A percentile compares a stretch with the other conserved stretches of the same genome.
Evolutionary conservation across 305 asterid species (phyloP).

Genomic region (Rubia peregrina): DNA sequence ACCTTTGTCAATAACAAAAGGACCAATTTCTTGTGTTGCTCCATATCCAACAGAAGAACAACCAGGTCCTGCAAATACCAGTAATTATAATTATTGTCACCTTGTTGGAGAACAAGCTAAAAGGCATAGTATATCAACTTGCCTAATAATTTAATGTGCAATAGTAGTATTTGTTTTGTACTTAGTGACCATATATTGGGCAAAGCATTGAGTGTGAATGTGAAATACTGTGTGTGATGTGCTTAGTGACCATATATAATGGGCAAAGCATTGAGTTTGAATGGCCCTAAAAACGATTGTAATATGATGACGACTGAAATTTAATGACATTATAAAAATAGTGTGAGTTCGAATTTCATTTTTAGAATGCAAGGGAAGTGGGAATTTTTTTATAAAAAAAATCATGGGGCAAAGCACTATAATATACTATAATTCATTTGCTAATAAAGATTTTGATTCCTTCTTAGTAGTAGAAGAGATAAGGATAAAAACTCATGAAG

Average conservation of each 20-base stretch:
- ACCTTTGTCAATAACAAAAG: slow-evolving; percentile 54
- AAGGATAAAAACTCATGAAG: slow-evolving; percentile 4
- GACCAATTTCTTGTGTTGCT: slow-evolving; percentile 94
- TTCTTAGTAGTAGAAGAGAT: neutral
- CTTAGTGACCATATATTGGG: neutral
- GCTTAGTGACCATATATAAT: neutral
- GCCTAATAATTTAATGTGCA: neutral
- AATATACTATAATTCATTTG: neutral
- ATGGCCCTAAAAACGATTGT: too few relatives aligned
- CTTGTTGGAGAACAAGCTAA: slow-evolving; percentile 28
- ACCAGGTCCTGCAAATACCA: slow-evolving; percentile 70
- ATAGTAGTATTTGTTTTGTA: neutral
- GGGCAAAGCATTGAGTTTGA: too few relatives aligned
- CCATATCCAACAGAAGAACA: slow-evolving; percentile 98
- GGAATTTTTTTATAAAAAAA: too few relatives aligned
- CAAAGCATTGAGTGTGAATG: too few relatives aligned
- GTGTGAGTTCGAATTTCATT: too few relatives aligned
- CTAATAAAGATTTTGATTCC: slow-evolving; percentile 11
- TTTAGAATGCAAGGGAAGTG: too few relatives aligned
- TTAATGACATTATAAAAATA: too few relatives aligned
- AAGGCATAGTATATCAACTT: slow-evolving; percentile 17
- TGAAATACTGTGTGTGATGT: neutral
- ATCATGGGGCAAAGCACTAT: neutral
- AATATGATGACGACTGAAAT: too few relatives aligned
- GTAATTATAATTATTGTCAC: slow-evolving; percentile 24